Conservation (phyloP, 345 rosid genomes). For the Clarkia xantiana region DNA sequence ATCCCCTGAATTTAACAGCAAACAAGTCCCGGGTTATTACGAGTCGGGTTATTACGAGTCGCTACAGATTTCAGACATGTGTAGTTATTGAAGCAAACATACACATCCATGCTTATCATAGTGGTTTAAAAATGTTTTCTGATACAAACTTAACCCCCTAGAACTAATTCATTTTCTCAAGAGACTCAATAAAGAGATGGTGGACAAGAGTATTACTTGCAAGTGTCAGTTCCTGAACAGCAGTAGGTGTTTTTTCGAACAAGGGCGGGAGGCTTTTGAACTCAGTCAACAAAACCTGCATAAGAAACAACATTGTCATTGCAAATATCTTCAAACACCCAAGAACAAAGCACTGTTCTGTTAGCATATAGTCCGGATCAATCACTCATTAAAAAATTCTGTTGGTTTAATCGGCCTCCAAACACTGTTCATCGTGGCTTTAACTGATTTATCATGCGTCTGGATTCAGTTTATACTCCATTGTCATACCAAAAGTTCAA, state of each 20-base stretch:
- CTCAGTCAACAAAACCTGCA: slow-evolving; percentile 64
- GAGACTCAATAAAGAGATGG: background rate
- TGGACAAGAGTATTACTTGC: slow-evolving; percentile 38
- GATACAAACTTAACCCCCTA: background rate
- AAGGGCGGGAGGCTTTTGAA: slow-evolving; percentile 80
- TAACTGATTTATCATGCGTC: too few relatives aligned
- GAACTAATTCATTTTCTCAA: background rate
- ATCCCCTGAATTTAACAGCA: slow-evolving; percentile 42
- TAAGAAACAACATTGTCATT: background rate
- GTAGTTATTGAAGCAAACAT: background rate
- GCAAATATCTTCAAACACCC: background rate
- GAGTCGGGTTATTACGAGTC: background rate
- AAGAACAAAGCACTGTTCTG: background rate
- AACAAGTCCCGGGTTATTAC: background rate
- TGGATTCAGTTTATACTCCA: too few relatives aligned
- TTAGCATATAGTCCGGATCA: too few relatives aligned
- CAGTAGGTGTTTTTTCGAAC: slow-evolving; percentile 60
- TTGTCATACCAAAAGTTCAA: background rate
- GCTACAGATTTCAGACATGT: background rate
- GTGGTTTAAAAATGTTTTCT: too few relatives aligned
- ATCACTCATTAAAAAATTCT: too few relatives aligned
- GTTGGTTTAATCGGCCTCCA: too few relatives aligned
- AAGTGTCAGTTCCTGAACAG: slow-evolving; percentile 48
- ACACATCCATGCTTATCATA: background rate
- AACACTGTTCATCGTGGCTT: too few relatives aligned